Percentiles rank a stretch among this genome's conserved stretches.
Conservation (phyloP, 345 rosid species). For the Firmiana major region DNA sequence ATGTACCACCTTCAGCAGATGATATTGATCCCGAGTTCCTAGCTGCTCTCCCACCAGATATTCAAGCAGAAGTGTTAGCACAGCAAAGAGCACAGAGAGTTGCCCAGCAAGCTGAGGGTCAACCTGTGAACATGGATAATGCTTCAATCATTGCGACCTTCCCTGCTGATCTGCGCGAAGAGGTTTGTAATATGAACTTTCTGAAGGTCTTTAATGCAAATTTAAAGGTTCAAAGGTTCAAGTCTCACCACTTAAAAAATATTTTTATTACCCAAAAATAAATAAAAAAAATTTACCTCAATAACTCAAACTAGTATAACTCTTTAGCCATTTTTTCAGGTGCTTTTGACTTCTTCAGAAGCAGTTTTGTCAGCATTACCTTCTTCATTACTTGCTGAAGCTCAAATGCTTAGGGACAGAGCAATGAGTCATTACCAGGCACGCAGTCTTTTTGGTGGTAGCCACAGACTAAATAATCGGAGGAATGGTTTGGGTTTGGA, state of each 20-base stretch:
- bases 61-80: conserved; percentile 96
- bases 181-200: conserved; percentile 48
- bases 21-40: conserved; percentile 96
- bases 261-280: background rate
- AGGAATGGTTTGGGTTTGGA: conserved; percentile 92
- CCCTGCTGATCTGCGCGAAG: conserved; percentile 96
- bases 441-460: conserved; percentile 78
- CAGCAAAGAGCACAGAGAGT: conserved; percentile 95
- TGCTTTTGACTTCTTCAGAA: conserved; percentile 92
- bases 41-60: conserved; percentile 97
- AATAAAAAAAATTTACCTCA: background rate
- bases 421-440: conserved; percentile 99
- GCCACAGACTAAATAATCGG: conserved; percentile 68
- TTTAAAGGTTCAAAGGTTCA: conserved; percentile 13
- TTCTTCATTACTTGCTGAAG: conserved; percentile 93
- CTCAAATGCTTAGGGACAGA: conserved; percentile 91
- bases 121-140: conserved; percentile 98
- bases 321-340: conserved; percentile 45
- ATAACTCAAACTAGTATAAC: conserved; percentile 15
- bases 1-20: conserved; percentile 81
- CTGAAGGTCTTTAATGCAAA: background rate
- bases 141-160: conserved; percentile 97
- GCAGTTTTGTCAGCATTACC: conserved; percentile 92
- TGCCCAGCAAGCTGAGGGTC: conserved; percentile 88
- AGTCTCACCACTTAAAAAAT: too few species aligned